These are phyloP conservation scores for Claviceps capensis DNA, from an alignment of 2,329 filamentous ascomycete species.

Conservation along the genomic window DNA sequence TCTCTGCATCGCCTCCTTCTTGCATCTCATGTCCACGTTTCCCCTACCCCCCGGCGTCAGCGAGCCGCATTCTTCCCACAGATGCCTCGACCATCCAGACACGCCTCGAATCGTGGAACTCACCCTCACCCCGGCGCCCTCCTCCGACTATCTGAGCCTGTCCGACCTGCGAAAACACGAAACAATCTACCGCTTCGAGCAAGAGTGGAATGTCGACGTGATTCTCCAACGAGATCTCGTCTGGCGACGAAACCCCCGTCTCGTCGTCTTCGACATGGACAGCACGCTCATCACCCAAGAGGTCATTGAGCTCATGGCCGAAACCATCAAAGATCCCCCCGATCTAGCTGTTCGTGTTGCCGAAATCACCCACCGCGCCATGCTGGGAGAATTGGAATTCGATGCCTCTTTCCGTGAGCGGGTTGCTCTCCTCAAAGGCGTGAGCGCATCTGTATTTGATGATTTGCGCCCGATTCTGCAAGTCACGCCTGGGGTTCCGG, in stretches of 20 bases:
- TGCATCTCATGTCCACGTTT: constrained; percentile 51
- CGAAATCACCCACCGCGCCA: constrained; percentile 81
- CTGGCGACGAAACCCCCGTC: constrained; percentile 64
- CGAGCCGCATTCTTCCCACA: constrained; percentile 46
- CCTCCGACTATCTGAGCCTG: constrained; percentile 49
- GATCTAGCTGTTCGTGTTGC: constrained; percentile 74
- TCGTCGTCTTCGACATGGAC: constrained; percentile 98
- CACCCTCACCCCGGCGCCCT: constrained; percentile 45
- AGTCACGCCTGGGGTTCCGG: constrained; percentile 66
- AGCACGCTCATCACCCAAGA: constrained; percentile 94
- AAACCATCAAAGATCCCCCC: constrained; percentile 52
- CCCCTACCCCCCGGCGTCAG: constrained; percentile 37
- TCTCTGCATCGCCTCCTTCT: constrained; percentile 50
- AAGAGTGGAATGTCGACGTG: constrained; percentile 79
- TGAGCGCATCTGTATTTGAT: constrained; percentile 66
- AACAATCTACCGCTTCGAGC: constrained; percentile 70
- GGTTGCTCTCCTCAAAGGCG: constrained; percentile 66
- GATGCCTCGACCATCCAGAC: constrained; percentile 47
- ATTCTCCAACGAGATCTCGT: constrained; percentile 61
- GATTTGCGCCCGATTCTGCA: constrained; percentile 61
- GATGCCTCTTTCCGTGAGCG: constrained; percentile 69
- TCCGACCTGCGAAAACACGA: constrained; percentile 66
- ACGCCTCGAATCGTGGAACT: constrained; percentile 54
- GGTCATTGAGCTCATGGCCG: constrained; percentile 90
- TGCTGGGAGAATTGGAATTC: constrained; percentile 94